Evolutionary conservation across 345 rosid genomes (phyloP).

Genomic region (Bruguiera gymnorhiza): DNA sequence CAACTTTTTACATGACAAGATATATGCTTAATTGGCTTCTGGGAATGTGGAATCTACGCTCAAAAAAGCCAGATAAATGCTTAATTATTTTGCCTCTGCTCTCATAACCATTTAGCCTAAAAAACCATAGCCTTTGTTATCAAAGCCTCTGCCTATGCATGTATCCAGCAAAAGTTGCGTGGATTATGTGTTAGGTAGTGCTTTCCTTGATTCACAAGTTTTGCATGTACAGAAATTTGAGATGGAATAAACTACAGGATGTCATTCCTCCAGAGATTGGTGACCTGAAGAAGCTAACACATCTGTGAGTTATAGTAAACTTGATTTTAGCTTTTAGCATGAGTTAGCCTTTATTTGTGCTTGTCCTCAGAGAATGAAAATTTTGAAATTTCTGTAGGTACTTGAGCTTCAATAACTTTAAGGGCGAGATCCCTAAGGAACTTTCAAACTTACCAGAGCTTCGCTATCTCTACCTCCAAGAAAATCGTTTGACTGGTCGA

Average conservation of each 20-base stretch:
- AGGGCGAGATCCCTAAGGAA: slow-evolving; percentile 90
- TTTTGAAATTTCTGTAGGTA: slow-evolving; percentile 38
- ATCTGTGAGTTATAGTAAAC: slow-evolving; percentile 54
- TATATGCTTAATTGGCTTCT: too few species aligned
- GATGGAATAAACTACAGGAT: slow-evolving; percentile 97
- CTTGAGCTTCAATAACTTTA: slow-evolving; percentile 90
- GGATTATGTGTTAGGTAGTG: too few species aligned
- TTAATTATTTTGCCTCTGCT: too few species aligned
- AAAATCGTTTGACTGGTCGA: slow-evolving; percentile 83
- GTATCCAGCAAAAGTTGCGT: too few species aligned
- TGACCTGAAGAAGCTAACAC: slow-evolving; percentile 80
- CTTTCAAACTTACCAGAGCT: slow-evolving; percentile 83
- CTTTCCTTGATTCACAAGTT: not conserved
- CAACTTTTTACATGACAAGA: not conserved
- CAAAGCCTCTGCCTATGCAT: too few species aligned
- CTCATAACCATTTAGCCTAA: too few species aligned
- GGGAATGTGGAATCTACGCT: too few species aligned
- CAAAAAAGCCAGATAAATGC: too few species aligned
- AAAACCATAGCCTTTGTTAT: too few species aligned
- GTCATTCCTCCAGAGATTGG: slow-evolving; percentile 88
- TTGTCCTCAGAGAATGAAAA: not conserved
- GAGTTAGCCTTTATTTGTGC: not conserved
- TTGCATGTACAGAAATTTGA: slow-evolving; percentile 52
- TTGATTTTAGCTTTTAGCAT: not conserved
- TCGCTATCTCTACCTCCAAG: slow-evolving; percentile 84